These are phyloP conservation scores for Castanea sativa DNA, from an alignment of 306 rosid genomes.

Conservation along the genomic window DNA sequence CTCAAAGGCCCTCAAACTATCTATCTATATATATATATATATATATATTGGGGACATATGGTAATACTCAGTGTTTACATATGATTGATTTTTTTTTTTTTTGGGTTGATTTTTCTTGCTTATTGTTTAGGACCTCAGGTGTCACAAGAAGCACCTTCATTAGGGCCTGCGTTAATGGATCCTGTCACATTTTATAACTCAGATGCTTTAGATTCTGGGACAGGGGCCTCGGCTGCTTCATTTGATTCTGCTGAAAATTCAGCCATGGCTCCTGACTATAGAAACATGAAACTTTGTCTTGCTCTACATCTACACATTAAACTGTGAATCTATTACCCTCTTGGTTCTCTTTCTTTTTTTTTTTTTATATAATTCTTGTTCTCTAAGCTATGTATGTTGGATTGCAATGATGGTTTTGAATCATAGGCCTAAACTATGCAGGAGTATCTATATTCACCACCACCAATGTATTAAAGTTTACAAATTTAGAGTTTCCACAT, in stretches of 20 bases:
- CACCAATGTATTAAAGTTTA: too few species aligned
- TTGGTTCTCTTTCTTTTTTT: too few species aligned
- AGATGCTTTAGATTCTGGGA: constrained; percentile 30
- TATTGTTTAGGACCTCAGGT: constrained; percentile 27
- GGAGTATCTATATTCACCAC: too few species aligned
- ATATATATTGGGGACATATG: neutral
- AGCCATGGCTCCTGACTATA: constrained; percentile 26
- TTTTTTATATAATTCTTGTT: too few species aligned
- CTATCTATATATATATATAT: too few species aligned
- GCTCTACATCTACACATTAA: too few species aligned
- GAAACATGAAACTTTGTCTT: constrained; percentile 44
- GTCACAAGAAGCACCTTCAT: constrained; percentile 13
- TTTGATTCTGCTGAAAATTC: constrained; percentile 42
- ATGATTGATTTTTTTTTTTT: constrained; percentile 27
- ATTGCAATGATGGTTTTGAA: too few species aligned
- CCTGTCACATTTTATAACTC: constrained; percentile 17
- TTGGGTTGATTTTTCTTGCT: neutral
- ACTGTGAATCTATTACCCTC: too few species aligned
- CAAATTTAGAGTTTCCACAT: too few species aligned
- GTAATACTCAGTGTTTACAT: neutral
- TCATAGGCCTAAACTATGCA: too few species aligned
- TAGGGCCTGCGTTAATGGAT: constrained; percentile 17
- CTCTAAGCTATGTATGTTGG: too few species aligned
- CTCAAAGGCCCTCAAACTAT: neutral
- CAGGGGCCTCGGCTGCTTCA: constrained; percentile 19